Evolutionary conservation across 1,284 basidiomycete species (phyloP), one percentile per base, ranked within the genome.

Genomic region (Cryptococcus jaspeensis): DNA sequence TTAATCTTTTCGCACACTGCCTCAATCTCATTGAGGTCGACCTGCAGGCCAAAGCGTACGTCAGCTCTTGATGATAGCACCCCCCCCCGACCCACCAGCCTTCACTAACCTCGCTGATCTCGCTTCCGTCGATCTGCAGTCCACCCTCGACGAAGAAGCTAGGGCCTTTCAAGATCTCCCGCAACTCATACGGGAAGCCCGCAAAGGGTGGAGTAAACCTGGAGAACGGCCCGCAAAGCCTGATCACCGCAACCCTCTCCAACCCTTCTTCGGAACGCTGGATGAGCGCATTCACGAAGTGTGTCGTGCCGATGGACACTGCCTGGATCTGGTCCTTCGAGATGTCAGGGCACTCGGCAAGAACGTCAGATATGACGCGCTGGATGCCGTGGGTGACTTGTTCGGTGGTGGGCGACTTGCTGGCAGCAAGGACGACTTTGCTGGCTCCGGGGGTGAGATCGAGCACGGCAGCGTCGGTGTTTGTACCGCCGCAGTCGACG

Each of bases 311-410:
- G 37, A 72, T 70, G 12, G 63, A 61, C 16, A 71, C 55, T 3
- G 69, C 67, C 54, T 68, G 63, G 36, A 72, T 69, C n/a, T 58
- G 8, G 70, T 67, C 15, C 28, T 32, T 32, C 5, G 28, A 32
- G 28, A 32, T 32, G 28, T 32, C 28, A 9, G 28, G 28, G 28
- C 28, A 32, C 28, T 32, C 28, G 28, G 28, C 28, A 13, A 66
- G 59, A 28, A 51, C 56, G 1, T 50, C 56, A 3, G 47, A 51
- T 20, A 63, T 63, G 3, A 63, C 63, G 2, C 56, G 55, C 32
- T 66, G 67, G 45, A 85, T 84, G 12, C 84, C 83, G 18, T 73
- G 72, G 0, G 82, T 83, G 39, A 84, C 80, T 62, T 84, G 78
- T 36, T 64, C 64, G 1, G 84, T 84, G 0, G 84, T 85, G 7